Conservation (phyloP, 2,329 filamentous ascomycete genomes). For the Graphium sp. region DNA sequence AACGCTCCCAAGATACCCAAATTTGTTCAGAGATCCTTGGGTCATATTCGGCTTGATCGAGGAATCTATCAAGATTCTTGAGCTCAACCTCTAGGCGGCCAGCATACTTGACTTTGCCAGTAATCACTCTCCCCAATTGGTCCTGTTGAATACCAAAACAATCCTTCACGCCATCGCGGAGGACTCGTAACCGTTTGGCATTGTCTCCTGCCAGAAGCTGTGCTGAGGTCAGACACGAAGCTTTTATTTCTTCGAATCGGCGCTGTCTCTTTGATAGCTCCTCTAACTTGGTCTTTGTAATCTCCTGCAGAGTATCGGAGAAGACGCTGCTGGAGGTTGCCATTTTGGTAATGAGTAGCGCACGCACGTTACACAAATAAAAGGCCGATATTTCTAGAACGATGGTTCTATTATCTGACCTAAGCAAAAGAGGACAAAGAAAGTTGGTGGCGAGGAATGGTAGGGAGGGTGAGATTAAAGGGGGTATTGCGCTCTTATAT, state of each 20-base stretch:
- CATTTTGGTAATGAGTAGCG: constrained; percentile 9
- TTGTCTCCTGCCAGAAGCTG: constrained; percentile 8
- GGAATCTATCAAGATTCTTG: constrained; percentile 20
- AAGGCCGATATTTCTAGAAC: neutral
- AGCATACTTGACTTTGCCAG: constrained; percentile 9
- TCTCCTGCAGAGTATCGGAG: constrained; percentile 22
- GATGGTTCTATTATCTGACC: neutral
- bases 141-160: constrained; percentile 15
- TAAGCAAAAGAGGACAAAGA: neutral
- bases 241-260: constrained; percentile 17
- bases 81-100: constrained; percentile 14
- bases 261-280: constrained; percentile 22
- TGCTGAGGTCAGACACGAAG: constrained; percentile 12
- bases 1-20: constrained; percentile 16
- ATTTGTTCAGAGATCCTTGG: constrained; percentile 19
- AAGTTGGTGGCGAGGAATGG: too few species aligned
- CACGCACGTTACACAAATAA: too few species aligned
- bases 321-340: constrained; percentile 17
- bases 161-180: constrained; percentile 18
- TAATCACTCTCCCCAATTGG: constrained; percentile 10
- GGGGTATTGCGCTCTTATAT: too few species aligned
- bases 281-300: constrained; percentile 24
- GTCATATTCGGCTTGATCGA: constrained; percentile 20
- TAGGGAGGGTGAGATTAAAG: too few species aligned
- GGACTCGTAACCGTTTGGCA: constrained; percentile 13